Evolutionary conservation across 73 alveolate species (phyloP).

Genomic region (Halteria grandinella): DNA sequence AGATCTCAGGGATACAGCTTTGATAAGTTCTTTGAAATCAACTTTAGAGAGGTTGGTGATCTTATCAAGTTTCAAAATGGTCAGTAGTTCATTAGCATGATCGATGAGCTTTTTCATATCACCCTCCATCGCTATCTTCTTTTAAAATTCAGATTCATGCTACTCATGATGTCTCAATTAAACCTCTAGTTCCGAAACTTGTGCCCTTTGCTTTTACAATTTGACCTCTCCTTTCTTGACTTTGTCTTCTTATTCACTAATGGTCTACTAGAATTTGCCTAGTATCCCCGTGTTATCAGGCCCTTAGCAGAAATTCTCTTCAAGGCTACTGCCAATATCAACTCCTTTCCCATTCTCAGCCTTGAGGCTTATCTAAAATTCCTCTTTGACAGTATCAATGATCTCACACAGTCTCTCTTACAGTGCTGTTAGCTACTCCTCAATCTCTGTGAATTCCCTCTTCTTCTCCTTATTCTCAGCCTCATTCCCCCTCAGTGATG

Average conservation of each 20-base stretch:
- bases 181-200: no score
- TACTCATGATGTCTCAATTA: no score
- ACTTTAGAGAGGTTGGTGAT: conserved; percentile 4
- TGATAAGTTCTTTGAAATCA: not conserved
- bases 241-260: no score
- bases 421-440: not conserved
- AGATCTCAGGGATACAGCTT: no score
- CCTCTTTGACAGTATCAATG: not conserved
- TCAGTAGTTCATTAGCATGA: not conserved
- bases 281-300: no score
- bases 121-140: no score
- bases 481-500: not conserved
- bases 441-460: not conserved
- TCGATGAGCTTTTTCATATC: not conserved
- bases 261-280: no score
- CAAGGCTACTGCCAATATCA: not conserved
- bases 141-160: no score
- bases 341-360: not conserved
- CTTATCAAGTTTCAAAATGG: not conserved
- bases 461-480: not conserved
- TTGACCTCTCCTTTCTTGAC: no score
- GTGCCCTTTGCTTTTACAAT: no score
- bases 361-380: conserved; percentile 4
- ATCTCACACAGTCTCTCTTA: conserved; percentile 5
- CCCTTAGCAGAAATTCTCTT: not conserved